Percentiles rank a stretch among this genome's conserved stretches.
Evolutionary conservation across 305 asterid genomes (phyloP).

Genomic region (Lippia alba): DNA sequence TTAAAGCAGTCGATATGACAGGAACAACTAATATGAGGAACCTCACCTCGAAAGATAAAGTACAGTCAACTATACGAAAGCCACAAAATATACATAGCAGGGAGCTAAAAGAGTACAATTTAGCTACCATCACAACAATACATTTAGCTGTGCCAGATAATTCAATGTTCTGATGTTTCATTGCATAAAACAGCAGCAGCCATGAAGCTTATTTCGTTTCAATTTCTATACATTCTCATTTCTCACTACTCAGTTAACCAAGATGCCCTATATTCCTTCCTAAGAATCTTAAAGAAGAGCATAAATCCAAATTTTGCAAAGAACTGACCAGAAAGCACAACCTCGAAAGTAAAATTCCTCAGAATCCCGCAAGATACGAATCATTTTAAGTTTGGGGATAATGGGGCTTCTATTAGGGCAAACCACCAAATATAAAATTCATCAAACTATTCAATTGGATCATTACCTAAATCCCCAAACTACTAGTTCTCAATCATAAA

Average conservation of each 20-base stretch:
- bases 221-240: neutral
- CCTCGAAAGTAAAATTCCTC: conserved; percentile 2
- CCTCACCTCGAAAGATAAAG: neutral
- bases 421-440: neutral
- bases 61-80: neutral
- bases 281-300: neutral
- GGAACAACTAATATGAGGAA: neutral
- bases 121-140: neutral
- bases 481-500: conserved; percentile 16
- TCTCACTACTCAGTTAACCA: neutral
- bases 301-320: neutral
- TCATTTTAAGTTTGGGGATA: neutral
- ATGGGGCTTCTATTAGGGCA: neutral
- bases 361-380: neutral
- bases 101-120: neutral
- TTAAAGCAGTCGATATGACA: neutral
- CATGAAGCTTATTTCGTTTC: neutral
- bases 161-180: neutral
- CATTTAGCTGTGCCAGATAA: neutral
- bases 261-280: neutral
- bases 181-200: neutral
- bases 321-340: neutral
- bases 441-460: neutral
- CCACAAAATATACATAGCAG: neutral
- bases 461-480: neutral